Evolutionary conservation across 192 early-diverging fungal genomes (phyloP), one percentile per base, ranked within the genome.

Genomic region (Podochytrium sp.): DNA sequence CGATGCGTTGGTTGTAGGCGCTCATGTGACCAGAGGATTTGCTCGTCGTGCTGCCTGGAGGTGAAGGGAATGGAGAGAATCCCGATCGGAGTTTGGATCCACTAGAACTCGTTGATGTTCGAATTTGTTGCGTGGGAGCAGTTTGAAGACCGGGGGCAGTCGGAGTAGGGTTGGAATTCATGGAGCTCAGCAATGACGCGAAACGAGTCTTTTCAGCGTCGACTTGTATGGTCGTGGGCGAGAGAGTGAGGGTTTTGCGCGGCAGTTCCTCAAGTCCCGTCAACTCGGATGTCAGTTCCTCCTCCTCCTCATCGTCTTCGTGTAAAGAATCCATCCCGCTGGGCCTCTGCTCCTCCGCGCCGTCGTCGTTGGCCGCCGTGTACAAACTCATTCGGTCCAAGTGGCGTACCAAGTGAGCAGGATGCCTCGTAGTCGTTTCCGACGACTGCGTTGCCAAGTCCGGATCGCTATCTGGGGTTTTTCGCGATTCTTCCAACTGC

Each of bases 341-440:
- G 18, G 6, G n/a, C 23, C 5, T 23, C 29, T 25, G 7, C 29
- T 55, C 52, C 18, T 5, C 7, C 52, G 5, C 52, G 52, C n/a
- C 10, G 43, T 47, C 52, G 14, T 53, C 20, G 14, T 68, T 29
- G 2, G 66, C 27, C 25, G 50, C 53, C 16, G 69, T 71, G 41
- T 71, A 71, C 57, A 71, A 41, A 30, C 69, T 71, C 18, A 37
- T 3, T 6, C 69, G 53, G 27, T 71, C 57, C 2, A 57, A 39
- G 25, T 71, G 52, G 23, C 35, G 20, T 12, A 71, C 52, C 23
- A 71, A 60, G 38, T 71, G 69, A 7, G 56, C 55, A 32, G 69
- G 69, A 71, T 71, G 69, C 2, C 38, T 7, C n/a, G n/a, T n/a
- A n/a, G n/a, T n/a, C n/a, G 41, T 20, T 12, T 38, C 37, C n/a